Evolutionary conservation across 345 rosid species (phyloP).

Genomic region (Syzygium grande): DNA sequence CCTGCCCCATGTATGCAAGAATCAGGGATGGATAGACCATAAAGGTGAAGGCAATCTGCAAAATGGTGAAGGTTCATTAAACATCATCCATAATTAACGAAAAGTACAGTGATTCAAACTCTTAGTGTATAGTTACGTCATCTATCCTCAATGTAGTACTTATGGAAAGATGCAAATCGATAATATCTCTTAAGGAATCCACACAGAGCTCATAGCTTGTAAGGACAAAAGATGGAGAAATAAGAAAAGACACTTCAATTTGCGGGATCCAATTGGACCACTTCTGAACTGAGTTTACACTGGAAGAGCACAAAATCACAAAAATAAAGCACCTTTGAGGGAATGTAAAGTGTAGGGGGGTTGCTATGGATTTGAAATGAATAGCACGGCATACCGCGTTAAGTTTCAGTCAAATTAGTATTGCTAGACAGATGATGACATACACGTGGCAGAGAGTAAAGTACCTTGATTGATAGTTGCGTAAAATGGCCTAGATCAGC

Average conservation of each 20-base stretch:
- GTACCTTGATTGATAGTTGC: constrained; percentile 80
- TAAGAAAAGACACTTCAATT: neutral
- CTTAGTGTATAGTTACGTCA: neutral
- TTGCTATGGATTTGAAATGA: neutral
- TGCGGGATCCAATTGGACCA: neutral
- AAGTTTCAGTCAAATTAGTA: neutral
- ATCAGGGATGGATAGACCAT: constrained; percentile 87
- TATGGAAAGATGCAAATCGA: neutral
- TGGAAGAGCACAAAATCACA: neutral
- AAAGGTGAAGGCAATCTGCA: constrained; percentile 84
- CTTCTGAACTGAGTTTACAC: neutral
- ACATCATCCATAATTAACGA: neutral
- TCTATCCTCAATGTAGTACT: neutral
- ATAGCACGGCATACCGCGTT: neutral
- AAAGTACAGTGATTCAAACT: neutral
- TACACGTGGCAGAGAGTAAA: neutral
- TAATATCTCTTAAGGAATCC: neutral
- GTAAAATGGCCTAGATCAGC: constrained; percentile 96
- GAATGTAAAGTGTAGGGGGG: neutral
- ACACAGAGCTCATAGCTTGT: neutral
- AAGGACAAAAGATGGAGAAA: neutral
- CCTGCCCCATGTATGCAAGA: constrained; percentile 97
- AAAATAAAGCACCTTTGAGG: neutral
- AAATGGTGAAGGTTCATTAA: neutral
- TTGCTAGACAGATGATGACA: neutral